phyloP scores from a whole-genome alignment of 2,329 filamentous ascomycete genomes.

The Boeremia lycopersici region DNA sequence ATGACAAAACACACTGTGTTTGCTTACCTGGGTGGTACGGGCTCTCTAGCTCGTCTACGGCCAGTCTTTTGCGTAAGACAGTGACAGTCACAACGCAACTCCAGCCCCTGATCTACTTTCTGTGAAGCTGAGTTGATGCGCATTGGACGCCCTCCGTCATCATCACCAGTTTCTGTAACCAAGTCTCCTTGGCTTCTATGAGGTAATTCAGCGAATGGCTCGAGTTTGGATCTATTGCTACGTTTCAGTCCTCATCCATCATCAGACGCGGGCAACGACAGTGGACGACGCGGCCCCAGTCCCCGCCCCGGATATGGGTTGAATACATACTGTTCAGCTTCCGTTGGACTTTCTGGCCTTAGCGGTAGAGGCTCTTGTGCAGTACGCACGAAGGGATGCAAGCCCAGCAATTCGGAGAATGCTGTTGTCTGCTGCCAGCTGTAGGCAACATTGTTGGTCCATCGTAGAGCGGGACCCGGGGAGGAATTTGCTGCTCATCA shows the following conservation, averaged over 20 bases:
- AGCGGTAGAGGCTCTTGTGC: neutral
- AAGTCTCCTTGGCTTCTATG: too few species aligned
- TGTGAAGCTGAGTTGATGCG: too few species aligned
- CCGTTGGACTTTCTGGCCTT: neutral
- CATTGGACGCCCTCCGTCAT: too few species aligned
- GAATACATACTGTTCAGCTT: conserved; percentile 1
- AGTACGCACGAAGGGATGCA: neutral
- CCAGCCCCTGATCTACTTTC: too few species aligned
- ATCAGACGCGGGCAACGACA: neutral
- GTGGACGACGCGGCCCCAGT: conserved; percentile 1
- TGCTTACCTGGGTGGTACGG: neutral
- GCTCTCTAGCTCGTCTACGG: neutral
- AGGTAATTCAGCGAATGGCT: neutral
- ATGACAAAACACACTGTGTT: neutral
- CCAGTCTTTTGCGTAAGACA: neutral
- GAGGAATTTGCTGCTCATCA: neutral
- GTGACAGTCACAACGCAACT: too few species aligned
- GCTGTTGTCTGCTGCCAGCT: conserved; percentile 1
- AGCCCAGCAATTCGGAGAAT: neutral
- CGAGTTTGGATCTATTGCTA: neutral
- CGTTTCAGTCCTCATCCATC: neutral
- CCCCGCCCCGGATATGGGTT: neutral
- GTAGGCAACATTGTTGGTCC: neutral
- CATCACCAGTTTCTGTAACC: too few species aligned
- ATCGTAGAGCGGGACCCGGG: neutral